A percentile compares a stretch with the other conserved stretches of the same genome.
phyloP scores from a whole-genome alignment of 768 basidiomycete species.

The Stropharia rugosoannulata region DNA sequence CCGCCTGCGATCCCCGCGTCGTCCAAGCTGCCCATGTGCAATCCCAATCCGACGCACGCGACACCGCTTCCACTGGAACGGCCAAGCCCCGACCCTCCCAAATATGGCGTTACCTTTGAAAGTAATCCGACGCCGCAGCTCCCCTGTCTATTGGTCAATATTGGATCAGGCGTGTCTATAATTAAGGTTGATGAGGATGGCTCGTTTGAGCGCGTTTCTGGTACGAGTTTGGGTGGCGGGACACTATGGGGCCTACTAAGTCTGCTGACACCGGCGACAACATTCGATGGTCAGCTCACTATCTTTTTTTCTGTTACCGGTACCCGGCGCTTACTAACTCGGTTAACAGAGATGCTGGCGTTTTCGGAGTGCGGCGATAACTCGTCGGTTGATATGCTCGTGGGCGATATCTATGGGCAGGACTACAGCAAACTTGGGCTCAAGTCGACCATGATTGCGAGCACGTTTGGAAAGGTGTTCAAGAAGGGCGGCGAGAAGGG shows the following conservation, averaged over 20 bases:
- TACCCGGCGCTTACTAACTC: conserved; percentile 1
- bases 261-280: conserved; percentile 90
- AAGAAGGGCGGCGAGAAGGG: conserved; percentile 80
- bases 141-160: conserved; percentile 96
- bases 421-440: conserved; percentile 95
- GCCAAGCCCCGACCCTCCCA: conserved; percentile 88
- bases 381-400: conserved; percentile 94
- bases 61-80: conserved; percentile 52
- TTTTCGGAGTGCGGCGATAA: conserved; percentile 95
- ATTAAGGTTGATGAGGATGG: conserved; percentile 98
- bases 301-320: neutral
- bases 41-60: neutral
- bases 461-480: conserved; percentile 98
- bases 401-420: conserved; percentile 98
- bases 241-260: conserved; percentile 97
- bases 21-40: conserved; percentile 16
- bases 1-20: conserved; percentile 17
- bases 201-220: conserved; percentile 92
- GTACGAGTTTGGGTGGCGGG: conserved; percentile 95
- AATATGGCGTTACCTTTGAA: conserved; percentile 87
- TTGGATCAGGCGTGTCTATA: conserved; percentile 96
- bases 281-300: conserved; percentile 83
- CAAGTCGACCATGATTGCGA: conserved; percentile 97
- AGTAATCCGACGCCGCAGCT: conserved; percentile 81
- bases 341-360: conserved; percentile 85